Percentiles rank a stretch among this genome's conserved stretches.
These are phyloP conservation scores for Mycocentrospora acerina DNA, from an alignment of 2,329 filamentous ascomycete genomes.

Conservation along the genomic window DNA sequence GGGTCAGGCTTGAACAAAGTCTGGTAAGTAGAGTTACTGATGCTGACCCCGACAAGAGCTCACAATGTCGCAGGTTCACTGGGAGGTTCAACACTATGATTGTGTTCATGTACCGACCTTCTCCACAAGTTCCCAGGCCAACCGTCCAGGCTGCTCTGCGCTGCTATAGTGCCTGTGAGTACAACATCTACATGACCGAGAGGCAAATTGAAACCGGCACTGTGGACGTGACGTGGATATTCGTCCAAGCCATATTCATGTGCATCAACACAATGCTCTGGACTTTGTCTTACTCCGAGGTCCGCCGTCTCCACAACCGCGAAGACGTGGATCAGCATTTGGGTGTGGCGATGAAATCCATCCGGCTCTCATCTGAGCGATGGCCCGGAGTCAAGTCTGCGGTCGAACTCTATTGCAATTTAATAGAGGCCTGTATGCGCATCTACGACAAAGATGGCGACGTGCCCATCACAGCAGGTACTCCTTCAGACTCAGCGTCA, in stretches of 20 bases:
- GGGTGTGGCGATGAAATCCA: slow-evolving; percentile 72
- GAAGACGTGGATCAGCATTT: slow-evolving; percentile 78
- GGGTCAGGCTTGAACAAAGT: slow-evolving; percentile 72
- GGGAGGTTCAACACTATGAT: slow-evolving; percentile 83
- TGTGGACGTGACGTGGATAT: slow-evolving; percentile 91
- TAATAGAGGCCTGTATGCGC: slow-evolving; percentile 82
- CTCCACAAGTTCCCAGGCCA: slow-evolving; percentile 86
- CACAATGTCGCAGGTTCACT: slow-evolving; percentile 53
- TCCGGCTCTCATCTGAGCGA: slow-evolving; percentile 76
- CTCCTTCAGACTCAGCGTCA: slow-evolving; percentile 51
- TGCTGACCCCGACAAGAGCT: background rate
- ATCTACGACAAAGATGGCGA: slow-evolving; percentile 71
- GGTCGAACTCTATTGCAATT: slow-evolving; percentile 80
- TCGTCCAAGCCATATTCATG: slow-evolving; percentile 86
- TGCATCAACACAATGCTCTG: slow-evolving; percentile 88
- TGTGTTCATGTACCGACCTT: slow-evolving; percentile 84
- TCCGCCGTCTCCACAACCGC: slow-evolving; percentile 70
- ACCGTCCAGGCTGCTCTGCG: slow-evolving; percentile 74
- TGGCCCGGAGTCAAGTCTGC: slow-evolving; percentile 91
- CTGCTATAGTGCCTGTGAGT: slow-evolving; percentile 80
- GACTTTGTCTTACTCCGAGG: slow-evolving; percentile 83
- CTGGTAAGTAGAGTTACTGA: slow-evolving; percentile 60
- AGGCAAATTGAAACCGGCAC: slow-evolving; percentile 75
- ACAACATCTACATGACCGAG: slow-evolving; percentile 78
- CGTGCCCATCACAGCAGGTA: slow-evolving; percentile 50